A percentile compares a stretch with the other conserved stretches of the same genome.
Conservation (phyloP, 2,329 filamentous ascomycete genomes). For the Aspergillus tubingensis region DNA sequence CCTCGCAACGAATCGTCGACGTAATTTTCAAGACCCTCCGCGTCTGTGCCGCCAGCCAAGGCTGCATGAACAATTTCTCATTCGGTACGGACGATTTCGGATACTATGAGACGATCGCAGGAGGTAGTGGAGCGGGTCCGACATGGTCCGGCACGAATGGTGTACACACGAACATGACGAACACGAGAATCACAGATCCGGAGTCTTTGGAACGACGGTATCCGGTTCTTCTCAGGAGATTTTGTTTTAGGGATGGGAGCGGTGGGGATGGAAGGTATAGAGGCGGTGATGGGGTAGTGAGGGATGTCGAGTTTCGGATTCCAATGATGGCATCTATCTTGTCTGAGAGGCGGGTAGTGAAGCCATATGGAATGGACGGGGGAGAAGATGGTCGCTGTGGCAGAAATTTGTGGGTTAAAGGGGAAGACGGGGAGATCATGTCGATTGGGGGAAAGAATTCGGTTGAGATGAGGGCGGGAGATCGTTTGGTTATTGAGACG, state of each 20-base stretch:
- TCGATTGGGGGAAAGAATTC: constrained; percentile 57
- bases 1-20: constrained; percentile 73
- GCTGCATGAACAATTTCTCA: not conserved
- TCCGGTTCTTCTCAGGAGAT: constrained; percentile 71
- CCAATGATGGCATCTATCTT: not conserved
- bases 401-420: not conserved
- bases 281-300: constrained; percentile 6
- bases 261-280: not conserved
- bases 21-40: constrained; percentile 75
- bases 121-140: not conserved
- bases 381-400: not conserved
- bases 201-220: constrained; percentile 79
- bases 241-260: constrained; percentile 35
- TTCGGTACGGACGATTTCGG: not conserved
- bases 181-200: constrained; percentile 78
- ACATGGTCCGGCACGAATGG: not conserved
- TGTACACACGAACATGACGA: constrained; percentile 79
- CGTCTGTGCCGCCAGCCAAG: constrained; percentile 73
- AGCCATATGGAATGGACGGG: constrained; percentile 2
- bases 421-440: not conserved
- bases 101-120: not conserved
- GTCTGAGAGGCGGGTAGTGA: not conserved
- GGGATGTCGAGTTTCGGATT: constrained; percentile 9
- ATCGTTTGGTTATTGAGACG: constrained; percentile 41
- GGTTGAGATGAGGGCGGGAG: constrained; percentile 53